Conservation (phyloP, 2,329 filamentous ascomycete genomes). For the Exophiala viscosa region DNA sequence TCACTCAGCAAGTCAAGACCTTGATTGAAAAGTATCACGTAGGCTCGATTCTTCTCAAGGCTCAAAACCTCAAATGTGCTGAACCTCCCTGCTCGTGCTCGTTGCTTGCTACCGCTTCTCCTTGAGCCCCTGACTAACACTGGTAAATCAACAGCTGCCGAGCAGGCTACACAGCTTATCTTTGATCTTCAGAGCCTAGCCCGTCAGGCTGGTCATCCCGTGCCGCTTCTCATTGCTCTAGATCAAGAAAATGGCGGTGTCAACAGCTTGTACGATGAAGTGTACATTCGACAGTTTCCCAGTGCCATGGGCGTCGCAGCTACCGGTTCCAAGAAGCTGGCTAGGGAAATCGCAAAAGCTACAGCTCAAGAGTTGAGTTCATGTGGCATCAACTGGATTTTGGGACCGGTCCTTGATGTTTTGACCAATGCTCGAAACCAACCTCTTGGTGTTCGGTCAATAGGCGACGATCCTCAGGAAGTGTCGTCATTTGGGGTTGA, state of each 20-base stretch:
- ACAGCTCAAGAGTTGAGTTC: conserved; percentile 89
- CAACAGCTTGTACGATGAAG: conserved; percentile 93
- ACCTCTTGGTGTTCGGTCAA: conserved; percentile 81
- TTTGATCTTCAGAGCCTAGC: conserved; percentile 91
- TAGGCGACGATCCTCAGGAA: conserved; percentile 90
- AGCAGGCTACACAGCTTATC: conserved; percentile 82
- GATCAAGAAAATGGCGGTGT: conserved; percentile 98
- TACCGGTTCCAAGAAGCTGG: conserved; percentile 76
- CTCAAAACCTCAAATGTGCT: conserved; percentile 63
- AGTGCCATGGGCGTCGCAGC: conserved; percentile 97
- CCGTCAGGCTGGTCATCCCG: conserved; percentile 81
- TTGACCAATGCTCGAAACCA: conserved; percentile 90
- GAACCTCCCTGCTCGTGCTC: conserved; percentile 9
- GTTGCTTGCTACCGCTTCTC: conserved; percentile 19
- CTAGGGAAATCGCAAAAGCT: conserved; percentile 86
- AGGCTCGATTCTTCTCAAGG: conserved; percentile 70
- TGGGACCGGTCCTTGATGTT: conserved; percentile 90
- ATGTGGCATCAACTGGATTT: conserved; percentile 92
- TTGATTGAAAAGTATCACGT: conserved; percentile 69
- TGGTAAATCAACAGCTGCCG: conserved; percentile 61
- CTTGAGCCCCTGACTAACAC: conserved; percentile 23
- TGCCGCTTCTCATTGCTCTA: conserved; percentile 82
- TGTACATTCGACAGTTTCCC: conserved; percentile 93
- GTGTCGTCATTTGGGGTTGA: conserved; percentile 89
- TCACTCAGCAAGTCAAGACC: conserved; percentile 60